These are phyloP conservation scores for Tricholoma hemisulphureum DNA, from an alignment of 768 basidiomycete species.

Conservation along the genomic window DNA sequence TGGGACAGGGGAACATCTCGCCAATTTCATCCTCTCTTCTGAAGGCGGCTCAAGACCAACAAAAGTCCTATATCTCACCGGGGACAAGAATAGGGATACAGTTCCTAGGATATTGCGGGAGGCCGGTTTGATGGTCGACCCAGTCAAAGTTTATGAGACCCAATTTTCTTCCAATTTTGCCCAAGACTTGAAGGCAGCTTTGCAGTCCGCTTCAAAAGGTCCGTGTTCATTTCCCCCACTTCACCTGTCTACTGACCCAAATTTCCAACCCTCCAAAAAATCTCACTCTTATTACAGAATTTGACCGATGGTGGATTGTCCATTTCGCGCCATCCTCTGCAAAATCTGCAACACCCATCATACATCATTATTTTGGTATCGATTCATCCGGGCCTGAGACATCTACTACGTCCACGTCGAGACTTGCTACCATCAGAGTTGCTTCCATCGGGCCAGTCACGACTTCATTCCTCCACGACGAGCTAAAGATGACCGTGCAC, in stretches of 20 bases:
- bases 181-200: conserved; percentile 36
- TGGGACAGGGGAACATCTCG: conserved; percentile 70
- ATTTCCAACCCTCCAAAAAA: not conserved
- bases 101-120: conserved; percentile 49
- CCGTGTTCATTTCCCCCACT: not conserved
- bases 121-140: conserved; percentile 43
- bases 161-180: conserved; percentile 52
- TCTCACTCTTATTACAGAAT: conserved; percentile 15
- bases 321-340: conserved; percentile 77
- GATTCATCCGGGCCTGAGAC: not conserved
- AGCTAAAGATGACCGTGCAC: conserved; percentile 48
- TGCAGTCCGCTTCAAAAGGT: conserved; percentile 28
- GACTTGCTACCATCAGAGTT: conserved; percentile 28
- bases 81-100: conserved; percentile 83
- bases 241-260: not conserved
- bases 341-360: conserved; percentile 49
- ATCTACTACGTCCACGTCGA: not conserved
- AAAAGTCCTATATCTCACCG: conserved; percentile 71
- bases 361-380: conserved; percentile 43
- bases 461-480: conserved; percentile 45
- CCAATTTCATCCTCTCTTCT: conserved; percentile 52
- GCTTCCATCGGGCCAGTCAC: conserved; percentile 76
- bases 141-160: conserved; percentile 72
- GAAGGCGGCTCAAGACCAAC: conserved; percentile 22
- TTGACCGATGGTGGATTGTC: conserved; percentile 60